Conservation (phyloP, 2,329 filamentous ascomycete genomes). For the Colletotrichum cereale region DNA sequence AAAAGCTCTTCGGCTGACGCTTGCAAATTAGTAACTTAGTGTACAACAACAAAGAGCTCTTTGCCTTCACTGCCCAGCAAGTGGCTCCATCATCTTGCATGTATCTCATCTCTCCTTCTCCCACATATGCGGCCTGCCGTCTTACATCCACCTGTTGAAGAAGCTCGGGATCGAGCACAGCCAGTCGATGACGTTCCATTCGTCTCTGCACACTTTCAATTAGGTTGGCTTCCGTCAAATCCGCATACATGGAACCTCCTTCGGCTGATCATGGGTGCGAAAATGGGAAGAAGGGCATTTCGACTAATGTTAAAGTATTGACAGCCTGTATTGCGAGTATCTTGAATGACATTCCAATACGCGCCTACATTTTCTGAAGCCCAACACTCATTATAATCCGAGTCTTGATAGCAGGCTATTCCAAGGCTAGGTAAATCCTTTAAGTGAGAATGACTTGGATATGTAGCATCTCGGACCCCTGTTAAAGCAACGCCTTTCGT, state of each 20-base stretch:
- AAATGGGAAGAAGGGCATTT: neutral
- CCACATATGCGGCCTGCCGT: conserved; percentile 8
- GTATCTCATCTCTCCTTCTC: neutral
- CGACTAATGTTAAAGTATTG: neutral
- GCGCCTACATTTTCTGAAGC: neutral
- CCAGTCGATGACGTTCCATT: neutral
- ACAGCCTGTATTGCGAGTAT: neutral
- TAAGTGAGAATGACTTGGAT: neutral
- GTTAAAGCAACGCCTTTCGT: neutral
- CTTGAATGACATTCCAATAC: neutral
- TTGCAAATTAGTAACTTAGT: neutral
- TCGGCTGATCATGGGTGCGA: neutral
- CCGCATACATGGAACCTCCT: neutral
- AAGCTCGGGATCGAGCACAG: neutral
- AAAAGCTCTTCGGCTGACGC: conserved; percentile 2
- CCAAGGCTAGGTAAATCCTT: neutral
- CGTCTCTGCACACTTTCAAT: neutral
- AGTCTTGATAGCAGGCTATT: neutral
- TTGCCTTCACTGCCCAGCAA: neutral
- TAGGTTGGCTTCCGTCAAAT: neutral
- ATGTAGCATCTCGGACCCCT: neutral
- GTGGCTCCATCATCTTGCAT: neutral
- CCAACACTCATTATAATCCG: neutral
- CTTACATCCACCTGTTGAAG: neutral
- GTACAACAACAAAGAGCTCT: conserved; percentile 7